Percentiles rank a stretch among this genome's conserved stretches.
Conservation (phyloP, 257 asterid species). For the Petunia secreta region DNA sequence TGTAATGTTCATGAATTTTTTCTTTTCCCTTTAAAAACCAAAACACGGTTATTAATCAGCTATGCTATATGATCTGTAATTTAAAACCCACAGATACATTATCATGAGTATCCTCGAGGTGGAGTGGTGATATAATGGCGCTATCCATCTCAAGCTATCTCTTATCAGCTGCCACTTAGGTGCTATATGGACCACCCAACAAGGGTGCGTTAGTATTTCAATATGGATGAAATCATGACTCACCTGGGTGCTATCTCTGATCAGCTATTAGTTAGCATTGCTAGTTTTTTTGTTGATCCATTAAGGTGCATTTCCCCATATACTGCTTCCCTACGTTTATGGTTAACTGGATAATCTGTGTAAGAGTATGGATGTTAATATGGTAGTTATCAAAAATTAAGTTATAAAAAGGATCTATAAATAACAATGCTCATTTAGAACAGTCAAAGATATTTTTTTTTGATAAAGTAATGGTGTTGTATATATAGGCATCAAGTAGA, state of each 20-base stretch:
- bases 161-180: neutral
- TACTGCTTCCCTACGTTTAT: neutral
- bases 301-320: neutral
- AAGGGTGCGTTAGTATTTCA: no score
- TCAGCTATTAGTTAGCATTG: neutral
- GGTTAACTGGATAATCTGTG: neutral
- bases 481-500: no score
- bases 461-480: no score
- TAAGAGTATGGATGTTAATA: neutral
- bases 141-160: neutral
- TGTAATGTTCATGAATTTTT: neutral
- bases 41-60: neutral
- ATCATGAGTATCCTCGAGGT: conserved; percentile 10
- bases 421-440: neutral
- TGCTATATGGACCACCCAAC: no score
- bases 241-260: neutral
- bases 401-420: neutral
- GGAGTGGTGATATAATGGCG: conserved; percentile 17
- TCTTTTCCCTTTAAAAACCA: neutral
- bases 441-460: neutral
- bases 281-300: neutral
- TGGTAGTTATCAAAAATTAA: neutral
- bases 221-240: no score
- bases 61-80: neutral
- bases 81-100: neutral